Conservation (phyloP, 2,329 filamentous ascomycete genomes). For the Xylariaceae sp. region DNA sequence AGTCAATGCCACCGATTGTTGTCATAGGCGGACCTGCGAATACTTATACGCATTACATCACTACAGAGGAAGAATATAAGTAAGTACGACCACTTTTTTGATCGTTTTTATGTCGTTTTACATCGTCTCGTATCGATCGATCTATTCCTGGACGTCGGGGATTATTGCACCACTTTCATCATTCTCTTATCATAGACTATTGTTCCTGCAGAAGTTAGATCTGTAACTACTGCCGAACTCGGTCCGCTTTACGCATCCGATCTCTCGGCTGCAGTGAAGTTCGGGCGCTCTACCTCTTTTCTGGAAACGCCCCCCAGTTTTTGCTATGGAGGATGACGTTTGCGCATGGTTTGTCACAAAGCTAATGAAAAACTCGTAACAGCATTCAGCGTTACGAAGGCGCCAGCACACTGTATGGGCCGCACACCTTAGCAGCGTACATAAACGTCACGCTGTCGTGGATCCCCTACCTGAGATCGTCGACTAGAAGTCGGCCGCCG, state of each 20-base stretch:
- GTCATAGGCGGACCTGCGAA: slow-evolving; percentile 89
- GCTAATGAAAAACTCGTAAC: slow-evolving; percentile 36
- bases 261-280: too few species aligned
- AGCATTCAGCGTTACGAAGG: slow-evolving; percentile 86
- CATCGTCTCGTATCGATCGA: slow-evolving; percentile 1
- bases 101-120: neutral
- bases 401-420: slow-evolving; percentile 84
- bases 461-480: slow-evolving; percentile 65
- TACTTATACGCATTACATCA: slow-evolving; percentile 82
- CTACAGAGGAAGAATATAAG: slow-evolving; percentile 77
- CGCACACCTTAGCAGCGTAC: slow-evolving; percentile 81
- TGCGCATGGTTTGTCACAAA: neutral
- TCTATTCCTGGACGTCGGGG: neutral
- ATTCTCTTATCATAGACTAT: neutral
- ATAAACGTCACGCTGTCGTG: slow-evolving; percentile 76
- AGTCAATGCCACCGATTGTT: slow-evolving; percentile 60
- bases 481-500: slow-evolving; percentile 42
- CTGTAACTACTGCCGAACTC: slow-evolving; percentile 34
- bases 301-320: slow-evolving; percentile 2
- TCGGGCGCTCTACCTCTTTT: too few species aligned
- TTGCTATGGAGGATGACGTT: slow-evolving; percentile 1
- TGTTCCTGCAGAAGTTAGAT: neutral
- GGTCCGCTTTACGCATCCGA: too few species aligned
- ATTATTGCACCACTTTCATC: neutral
- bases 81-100: slow-evolving; percentile 37